Percentiles rank a stretch among this genome's conserved stretches.
These are phyloP conservation scores for Aspergillus caelatus DNA, from an alignment of 2,329 filamentous ascomycete species.

Conservation along the genomic window DNA sequence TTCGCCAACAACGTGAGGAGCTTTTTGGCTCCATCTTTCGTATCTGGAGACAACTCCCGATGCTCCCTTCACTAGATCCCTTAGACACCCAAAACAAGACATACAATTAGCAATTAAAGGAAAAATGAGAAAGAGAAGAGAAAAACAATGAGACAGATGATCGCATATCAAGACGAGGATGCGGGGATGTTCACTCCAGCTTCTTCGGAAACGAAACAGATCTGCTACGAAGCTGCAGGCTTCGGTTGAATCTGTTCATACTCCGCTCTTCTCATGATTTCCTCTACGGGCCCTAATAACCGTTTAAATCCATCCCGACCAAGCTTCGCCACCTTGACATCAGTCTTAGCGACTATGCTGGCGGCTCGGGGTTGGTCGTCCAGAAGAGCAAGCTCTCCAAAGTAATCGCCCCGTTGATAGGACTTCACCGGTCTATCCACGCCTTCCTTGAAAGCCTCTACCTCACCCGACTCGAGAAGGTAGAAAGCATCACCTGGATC, in stretches of 20 bases:
- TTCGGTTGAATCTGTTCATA: slow-evolving; percentile 34
- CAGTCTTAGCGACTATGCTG: slow-evolving; percentile 78
- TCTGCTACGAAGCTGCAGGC: slow-evolving; percentile 28
- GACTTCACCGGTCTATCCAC: slow-evolving; percentile 70
- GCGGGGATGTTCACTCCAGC: slow-evolving; percentile 10
- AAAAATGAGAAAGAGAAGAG: slow-evolving; percentile 8
- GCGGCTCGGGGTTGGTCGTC: slow-evolving; percentile 93
- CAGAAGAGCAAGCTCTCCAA: slow-evolving; percentile 89
- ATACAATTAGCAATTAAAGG: slow-evolving; percentile 5
- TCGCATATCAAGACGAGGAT: slow-evolving; percentile 6
- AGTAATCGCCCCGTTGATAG: slow-evolving; percentile 93
- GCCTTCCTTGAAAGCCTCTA: slow-evolving; percentile 82
- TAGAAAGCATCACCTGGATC: slow-evolving; percentile 92
- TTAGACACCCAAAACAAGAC: slow-evolving; percentile 1
- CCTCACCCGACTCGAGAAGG: slow-evolving; percentile 83
- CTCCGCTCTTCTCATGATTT: slow-evolving; percentile 78
- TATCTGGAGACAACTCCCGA: slow-evolving; percentile 12
- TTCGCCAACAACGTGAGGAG: slow-evolving; percentile 13
- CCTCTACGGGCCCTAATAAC: slow-evolving; percentile 86
- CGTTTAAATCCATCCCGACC: slow-evolving; percentile 95
- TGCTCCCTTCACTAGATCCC: slow-evolving; percentile 16
- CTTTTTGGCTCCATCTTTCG: slow-evolving; percentile 17
- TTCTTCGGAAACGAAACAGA: slow-evolving; percentile 14
- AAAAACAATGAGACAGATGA: slow-evolving; percentile 7
- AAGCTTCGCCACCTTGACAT: slow-evolving; percentile 89